Percentiles rank a stretch among this genome's conserved stretches.
These are phyloP conservation scores for Naganishia albida DNA, from an alignment of 1,284 basidiomycete genomes.

Conservation along the genomic window DNA sequence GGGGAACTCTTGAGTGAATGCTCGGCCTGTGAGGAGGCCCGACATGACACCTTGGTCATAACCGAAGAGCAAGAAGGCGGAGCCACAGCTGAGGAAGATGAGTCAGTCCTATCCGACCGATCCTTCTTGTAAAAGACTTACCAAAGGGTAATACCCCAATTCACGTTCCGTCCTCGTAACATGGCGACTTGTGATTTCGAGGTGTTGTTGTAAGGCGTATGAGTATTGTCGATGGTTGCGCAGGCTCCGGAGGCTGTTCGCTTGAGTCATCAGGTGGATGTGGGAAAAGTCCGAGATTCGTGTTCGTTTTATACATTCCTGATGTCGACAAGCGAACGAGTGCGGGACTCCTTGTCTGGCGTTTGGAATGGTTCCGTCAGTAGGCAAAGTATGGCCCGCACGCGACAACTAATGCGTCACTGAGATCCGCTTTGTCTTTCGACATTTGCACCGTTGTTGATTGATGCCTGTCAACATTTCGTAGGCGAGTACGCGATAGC, in stretches of 20 bases:
- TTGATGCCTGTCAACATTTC: no score
- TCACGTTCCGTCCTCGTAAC: slow-evolving; percentile 32
- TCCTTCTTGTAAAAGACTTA: slow-evolving; percentile 6
- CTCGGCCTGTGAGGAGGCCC: slow-evolving; percentile 41
- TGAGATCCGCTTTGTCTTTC: background rate
- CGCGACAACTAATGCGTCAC: background rate
- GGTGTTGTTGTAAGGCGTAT: background rate
- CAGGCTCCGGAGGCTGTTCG: no score
- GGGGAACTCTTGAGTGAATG: slow-evolving; percentile 40
- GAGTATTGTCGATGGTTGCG: slow-evolving; percentile 3
- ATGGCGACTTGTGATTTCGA: slow-evolving; percentile 8
- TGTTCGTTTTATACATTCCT: background rate
- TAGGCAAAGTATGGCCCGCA: no score
- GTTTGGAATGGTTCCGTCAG: background rate
- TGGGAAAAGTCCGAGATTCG: background rate
- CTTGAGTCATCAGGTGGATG: background rate
- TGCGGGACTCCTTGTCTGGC: slow-evolving; percentile 12
- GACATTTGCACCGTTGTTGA: no score
- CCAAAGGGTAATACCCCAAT: slow-evolving; percentile 37
- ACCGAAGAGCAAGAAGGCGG: slow-evolving; percentile 33
- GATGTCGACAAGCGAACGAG: background rate
- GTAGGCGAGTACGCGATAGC: no score
- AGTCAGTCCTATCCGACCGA: background rate
- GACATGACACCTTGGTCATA: slow-evolving; percentile 36
- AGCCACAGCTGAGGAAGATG: slow-evolving; percentile 25